Base-by-base conservation (phyloP, 441 rosid genomes). In the Theobroma grandiflorum region DNA sequence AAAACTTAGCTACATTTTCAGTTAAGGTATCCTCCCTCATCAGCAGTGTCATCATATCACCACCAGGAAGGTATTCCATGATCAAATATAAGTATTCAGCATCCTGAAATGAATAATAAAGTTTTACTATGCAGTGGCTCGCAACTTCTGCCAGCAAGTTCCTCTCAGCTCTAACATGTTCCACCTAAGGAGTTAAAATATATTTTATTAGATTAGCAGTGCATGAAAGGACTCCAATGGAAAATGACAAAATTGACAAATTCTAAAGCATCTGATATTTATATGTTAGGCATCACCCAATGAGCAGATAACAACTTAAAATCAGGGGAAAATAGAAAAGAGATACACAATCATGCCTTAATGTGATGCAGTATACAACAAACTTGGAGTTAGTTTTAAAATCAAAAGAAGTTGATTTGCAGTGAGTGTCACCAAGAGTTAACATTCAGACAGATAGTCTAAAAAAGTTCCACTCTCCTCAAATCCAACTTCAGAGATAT, bases 1-100 rank as follows among this genome's bases (percentile, higher is more conserved):
- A 96, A 84, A 96, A 96, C 80, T 82, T 91, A 61, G 99, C 97
- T 57, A 93, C 99, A 68, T 89, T 85, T 89, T 96, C 99, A n/a
- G 89, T 85, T 82, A 96, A 90, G 42, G 96, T 96, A 70, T 96
- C 98, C 88, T 93, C 97, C 83, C 99, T 89, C 92, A 96, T 96
- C 80, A 96, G 88, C 84, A 96, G 84, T 83, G 98, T 96, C 99
- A 96, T 94, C 91, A 94, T 85, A 87, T 96, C 99, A 84, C 99
- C 98, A 83, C 98, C 99, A 35, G 99, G 99, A 61, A 96, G 95
- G 86, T 96, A 96, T 84, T 96, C 98, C 99, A 96, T 96, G 76
- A 96, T 94, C 82, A 96, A 81, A 89, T 96, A 96, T 31, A 96
- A 84, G 87, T 91, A 93, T 77, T 96, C 99, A 14, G 95, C 84